Conservation (phyloP, 495 filamentous ascomycete genomes). For the Podospora pseudocomata region DNA sequence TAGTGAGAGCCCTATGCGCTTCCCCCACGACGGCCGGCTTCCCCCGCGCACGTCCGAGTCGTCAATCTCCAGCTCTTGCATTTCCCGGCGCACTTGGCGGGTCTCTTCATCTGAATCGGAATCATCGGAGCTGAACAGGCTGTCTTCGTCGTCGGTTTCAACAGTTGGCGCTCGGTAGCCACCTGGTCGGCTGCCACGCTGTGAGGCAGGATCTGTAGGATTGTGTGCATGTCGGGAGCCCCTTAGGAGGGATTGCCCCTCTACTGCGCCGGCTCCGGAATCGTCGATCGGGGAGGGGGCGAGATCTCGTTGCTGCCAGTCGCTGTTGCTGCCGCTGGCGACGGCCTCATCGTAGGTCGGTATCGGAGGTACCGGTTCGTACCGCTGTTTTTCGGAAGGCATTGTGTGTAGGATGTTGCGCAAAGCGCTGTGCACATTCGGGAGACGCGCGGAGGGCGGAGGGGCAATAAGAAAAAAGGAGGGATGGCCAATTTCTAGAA, state of each 20-base stretch:
- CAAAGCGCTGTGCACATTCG: slow-evolving; percentile 22
- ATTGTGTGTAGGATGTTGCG: slow-evolving; percentile 28
- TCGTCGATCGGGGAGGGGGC: slow-evolving; percentile 38
- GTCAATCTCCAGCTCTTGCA: slow-evolving; percentile 86
- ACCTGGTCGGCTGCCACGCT: slow-evolving; percentile 37
- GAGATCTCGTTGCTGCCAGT: slow-evolving; percentile 18
- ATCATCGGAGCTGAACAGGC: slow-evolving; percentile 39
- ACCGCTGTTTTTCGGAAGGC: slow-evolving; percentile 46
- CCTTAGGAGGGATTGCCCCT: slow-evolving; percentile 57
- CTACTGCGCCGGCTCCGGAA: slow-evolving; percentile 28
- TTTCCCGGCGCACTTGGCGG: slow-evolving; percentile 67
- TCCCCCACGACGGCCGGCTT: slow-evolving; percentile 44
- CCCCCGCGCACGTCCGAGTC: slow-evolving; percentile 56
- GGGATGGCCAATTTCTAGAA: slow-evolving; percentile 1
- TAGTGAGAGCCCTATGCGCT: slow-evolving; percentile 47
- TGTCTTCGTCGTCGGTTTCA: slow-evolving; percentile 54
- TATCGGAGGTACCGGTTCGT: slow-evolving; percentile 71
- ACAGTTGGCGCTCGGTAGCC: slow-evolving; percentile 75
- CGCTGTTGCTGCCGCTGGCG: slow-evolving; percentile 36
- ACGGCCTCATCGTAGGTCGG: slow-evolving; percentile 92
- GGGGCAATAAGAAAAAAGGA: not conserved
- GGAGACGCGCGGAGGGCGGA: not conserved
- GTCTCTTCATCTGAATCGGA: slow-evolving; percentile 42
- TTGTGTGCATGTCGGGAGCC: slow-evolving; percentile 37
- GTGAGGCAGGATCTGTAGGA: slow-evolving; percentile 21